Evolutionary conservation across 805 yeast species (phyloP), one percentile per base, ranked within the genome.

Genomic region (Candida silvicultrix): DNA sequence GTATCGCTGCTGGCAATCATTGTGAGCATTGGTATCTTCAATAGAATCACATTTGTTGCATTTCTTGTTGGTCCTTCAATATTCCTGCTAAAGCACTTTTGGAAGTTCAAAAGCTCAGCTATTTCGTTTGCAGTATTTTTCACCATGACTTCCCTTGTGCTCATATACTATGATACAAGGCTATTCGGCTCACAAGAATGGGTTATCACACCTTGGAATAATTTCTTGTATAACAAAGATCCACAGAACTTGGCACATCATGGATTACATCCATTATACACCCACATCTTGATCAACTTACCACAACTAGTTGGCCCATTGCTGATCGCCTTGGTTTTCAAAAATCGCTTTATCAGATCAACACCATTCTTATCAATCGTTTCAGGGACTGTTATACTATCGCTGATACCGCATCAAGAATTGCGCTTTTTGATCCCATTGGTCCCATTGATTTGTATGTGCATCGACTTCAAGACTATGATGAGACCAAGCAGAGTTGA

Each of bases 381-480:
- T 2, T 80, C 96, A 5, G 95, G 89, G 0, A 23, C 87, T 1
- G 5, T 70, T 0, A 45, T 78, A 4, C 68, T 94, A 23, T 88
- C 97, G 0, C 2, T 79, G 0, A 73, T 89, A 20, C 95, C 95
- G 15, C 99, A 94, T 62, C 99, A 94, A 63, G 99, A 94, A 60
- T 70, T 89, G n/a, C 70, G 99, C 44, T 94, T 94, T 60, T 65
- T 95, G 39, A 60, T 81, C 0, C 98, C 99, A 0, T 58, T 84
- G 19, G 68, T 85, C 2, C 97, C 99, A 0, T 65, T 90, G 11
- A 58, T 80, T 9, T 75, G 82, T 48, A 71, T 81, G 15, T 77
- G 86, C 46, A 68, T 80, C 45, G 79, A 74, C 50, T 66, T 80
- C 48, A 68, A 68, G 29, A 59, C 54, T 44, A 46, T 51, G 45